Conservation (phyloP, 257 asterid species). For the Ehretia macrophylla region DNA sequence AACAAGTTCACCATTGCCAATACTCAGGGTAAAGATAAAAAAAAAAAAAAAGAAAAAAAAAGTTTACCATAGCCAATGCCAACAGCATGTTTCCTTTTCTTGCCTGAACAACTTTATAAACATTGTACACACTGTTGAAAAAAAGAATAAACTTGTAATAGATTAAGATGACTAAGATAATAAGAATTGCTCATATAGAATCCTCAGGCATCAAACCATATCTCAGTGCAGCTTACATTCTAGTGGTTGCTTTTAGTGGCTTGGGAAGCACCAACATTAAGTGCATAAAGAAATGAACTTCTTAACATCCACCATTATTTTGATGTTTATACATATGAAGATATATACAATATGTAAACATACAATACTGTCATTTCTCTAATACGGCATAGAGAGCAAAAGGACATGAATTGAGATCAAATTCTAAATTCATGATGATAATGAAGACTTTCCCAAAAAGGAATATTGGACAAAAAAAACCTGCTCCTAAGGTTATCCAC, state of each 20-base stretch:
- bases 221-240: not conserved
- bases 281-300: not conserved
- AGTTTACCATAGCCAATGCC: conserved; percentile 84
- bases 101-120: conserved; percentile 63
- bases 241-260: no score
- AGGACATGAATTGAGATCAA: no score
- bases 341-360: no score
- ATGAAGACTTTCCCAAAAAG: no score
- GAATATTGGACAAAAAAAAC: no score
- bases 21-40: conserved; percentile 30
- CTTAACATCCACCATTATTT: no score
- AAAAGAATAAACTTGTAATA: conserved; percentile 10
- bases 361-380: no score
- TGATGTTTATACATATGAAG: no score
- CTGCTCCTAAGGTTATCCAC: not conserved
- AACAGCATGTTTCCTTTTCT: conserved; percentile 78
- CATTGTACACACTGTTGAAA: conserved; percentile 61
- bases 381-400: no score
- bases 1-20: conserved; percentile 70
- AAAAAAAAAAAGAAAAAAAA: conserved; percentile 1
- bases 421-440: no score
- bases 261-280: not conserved
- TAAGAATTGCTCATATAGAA: not conserved
- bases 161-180: not conserved
- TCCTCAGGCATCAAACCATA: not conserved